Conservation (phyloP, 306 rosid genomes). For the Purshia tridentata region DNA sequence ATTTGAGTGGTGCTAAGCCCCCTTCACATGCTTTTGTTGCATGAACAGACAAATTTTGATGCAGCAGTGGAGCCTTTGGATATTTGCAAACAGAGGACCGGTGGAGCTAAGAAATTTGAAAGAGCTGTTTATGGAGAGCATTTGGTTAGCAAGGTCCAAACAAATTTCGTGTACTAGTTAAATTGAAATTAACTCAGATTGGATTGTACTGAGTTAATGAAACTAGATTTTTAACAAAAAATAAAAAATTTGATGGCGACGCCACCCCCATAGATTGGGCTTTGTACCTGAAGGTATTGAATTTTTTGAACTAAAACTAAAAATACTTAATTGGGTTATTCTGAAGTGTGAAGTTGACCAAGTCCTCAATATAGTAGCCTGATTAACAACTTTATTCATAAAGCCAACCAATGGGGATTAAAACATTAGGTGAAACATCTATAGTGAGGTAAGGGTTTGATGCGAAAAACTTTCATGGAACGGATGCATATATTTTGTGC, state of each 20-base stretch:
- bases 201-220: neutral
- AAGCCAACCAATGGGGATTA: too few relatives aligned
- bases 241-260: too few relatives aligned
- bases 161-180: conserved; percentile 47
- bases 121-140: conserved; percentile 86
- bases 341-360: neutral
- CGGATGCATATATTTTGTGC: too few relatives aligned
- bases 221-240: too few relatives aligned
- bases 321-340: neutral
- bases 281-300: neutral
- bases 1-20: neutral
- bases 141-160: conserved; percentile 60
- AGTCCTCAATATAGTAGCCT: neutral
- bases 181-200: neutral
- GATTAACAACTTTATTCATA: too few relatives aligned
- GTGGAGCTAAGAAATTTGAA: conserved; percentile 50
- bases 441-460: too few relatives aligned
- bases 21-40: conserved; percentile 10
- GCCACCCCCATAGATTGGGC: neutral
- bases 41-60: conserved; percentile 80
- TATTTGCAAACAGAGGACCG: conserved; percentile 48
- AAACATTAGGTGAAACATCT: too few relatives aligned
- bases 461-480: too few relatives aligned
- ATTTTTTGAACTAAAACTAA: neutral
- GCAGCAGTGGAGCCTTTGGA: conserved; percentile 80